Evolutionary conservation across 106 monocot genomes (phyloP).

Genomic region (Amphibolis antarctica): DNA sequence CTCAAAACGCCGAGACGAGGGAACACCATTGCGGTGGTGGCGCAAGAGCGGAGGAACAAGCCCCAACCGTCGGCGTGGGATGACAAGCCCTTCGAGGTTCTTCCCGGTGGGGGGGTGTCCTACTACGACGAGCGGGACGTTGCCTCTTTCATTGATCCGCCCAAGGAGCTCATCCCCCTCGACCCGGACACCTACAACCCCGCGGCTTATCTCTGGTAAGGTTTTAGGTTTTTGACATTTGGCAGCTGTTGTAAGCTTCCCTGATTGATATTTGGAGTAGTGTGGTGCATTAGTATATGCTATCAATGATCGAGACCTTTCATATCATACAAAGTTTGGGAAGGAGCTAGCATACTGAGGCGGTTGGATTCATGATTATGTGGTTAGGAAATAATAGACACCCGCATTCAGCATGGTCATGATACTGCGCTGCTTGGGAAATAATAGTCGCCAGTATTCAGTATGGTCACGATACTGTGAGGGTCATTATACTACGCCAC

Average conservation of each 20-base stretch:
- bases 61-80: conserved; percentile 40
- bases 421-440: too few relatives aligned
- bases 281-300: neutral
- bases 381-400: too few relatives aligned
- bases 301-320: too few relatives aligned
- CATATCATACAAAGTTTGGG: too few relatives aligned
- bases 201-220: conserved; percentile 67
- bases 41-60: neutral
- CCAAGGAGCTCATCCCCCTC: conserved; percentile 69
- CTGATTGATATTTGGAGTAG: neutral
- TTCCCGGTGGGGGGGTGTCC: conserved; percentile 30
- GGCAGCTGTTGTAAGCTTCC: neutral
- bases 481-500: too few relatives aligned
- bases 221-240: neutral
- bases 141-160: conserved; percentile 49
- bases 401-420: too few relatives aligned
- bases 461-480: too few relatives aligned
- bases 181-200: conserved; percentile 61
- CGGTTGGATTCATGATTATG: too few relatives aligned
- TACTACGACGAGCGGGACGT: conserved; percentile 74
- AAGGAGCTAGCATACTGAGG: too few relatives aligned
- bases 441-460: too few relatives aligned
- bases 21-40: neutral
- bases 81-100: conserved; percentile 56
- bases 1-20: neutral